These are phyloP conservation scores for Ogataea minuta DNA, from an alignment of 805 yeast species.

Conservation along the genomic window DNA sequence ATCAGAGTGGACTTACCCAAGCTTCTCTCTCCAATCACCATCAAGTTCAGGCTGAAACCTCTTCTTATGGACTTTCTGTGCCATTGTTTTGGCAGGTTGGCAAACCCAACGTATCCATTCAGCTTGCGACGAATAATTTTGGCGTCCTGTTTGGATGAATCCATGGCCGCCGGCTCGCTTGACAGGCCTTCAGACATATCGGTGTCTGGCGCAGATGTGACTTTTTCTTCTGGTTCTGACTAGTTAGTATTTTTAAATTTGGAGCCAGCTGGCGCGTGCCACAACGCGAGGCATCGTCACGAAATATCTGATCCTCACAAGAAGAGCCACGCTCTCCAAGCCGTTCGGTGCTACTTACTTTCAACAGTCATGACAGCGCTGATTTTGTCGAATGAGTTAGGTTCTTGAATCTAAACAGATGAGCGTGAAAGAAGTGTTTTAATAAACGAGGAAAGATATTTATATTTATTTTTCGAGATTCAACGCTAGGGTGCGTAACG, in stretches of 20 bases:
- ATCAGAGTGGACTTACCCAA: conserved; percentile 90
- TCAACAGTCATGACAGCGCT: conserved; percentile 23
- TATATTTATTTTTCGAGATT: conserved; percentile 11
- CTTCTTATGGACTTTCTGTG: conserved; percentile 88
- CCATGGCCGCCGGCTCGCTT: conserved; percentile 10
- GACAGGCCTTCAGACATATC: conserved; percentile 5
- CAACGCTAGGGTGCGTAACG: conserved; percentile 9
- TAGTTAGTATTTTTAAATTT: conserved; percentile 1
- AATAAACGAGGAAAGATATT: conserved; percentile 8
- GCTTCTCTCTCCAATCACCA: conserved; percentile 91
- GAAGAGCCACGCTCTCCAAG: neutral
- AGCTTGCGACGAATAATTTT: conserved; percentile 79
- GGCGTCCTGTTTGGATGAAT: conserved; percentile 33
- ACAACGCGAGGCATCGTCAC: conserved; percentile 1
- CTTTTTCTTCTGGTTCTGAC: conserved; percentile 14
- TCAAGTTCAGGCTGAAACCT: conserved; percentile 84
- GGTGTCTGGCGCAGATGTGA: conserved; percentile 6
- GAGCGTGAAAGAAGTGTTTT: conserved; percentile 7
- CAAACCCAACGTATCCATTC: conserved; percentile 93
- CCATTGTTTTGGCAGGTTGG: conserved; percentile 98
- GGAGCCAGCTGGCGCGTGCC: conserved; percentile 15
- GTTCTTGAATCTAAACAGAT: neutral
- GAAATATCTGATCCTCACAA: neutral
- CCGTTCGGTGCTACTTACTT: conserved; percentile 16
- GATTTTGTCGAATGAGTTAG: neutral